phyloP scores from a whole-genome alignment of 1,284 basidiomycete genomes.

The Prillingera fragicola region DNA sequence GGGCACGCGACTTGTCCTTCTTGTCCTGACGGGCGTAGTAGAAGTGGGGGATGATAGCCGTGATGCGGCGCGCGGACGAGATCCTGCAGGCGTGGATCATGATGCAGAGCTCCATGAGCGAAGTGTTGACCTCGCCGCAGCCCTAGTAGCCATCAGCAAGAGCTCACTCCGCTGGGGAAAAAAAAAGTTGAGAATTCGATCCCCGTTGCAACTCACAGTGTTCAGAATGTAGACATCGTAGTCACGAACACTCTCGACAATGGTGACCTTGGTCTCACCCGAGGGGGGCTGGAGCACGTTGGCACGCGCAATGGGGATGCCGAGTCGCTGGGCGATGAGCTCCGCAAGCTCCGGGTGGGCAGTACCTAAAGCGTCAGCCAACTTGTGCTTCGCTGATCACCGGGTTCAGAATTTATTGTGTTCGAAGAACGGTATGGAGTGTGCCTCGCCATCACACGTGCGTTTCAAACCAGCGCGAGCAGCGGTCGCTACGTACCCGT shows the following conservation, averaged over 20 bases:
- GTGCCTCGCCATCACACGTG: not conserved
- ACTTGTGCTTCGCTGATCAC: not conserved
- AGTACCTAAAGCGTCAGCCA: too few species aligned
- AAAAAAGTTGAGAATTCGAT: slow-evolving; percentile 3
- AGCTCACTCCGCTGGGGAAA: slow-evolving; percentile 5
- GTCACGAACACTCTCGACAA: slow-evolving; percentile 92
- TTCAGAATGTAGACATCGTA: slow-evolving; percentile 99
- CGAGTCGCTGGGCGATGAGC: slow-evolving; percentile 84
- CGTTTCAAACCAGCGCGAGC: not conserved
- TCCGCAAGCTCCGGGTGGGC: slow-evolving; percentile 93
- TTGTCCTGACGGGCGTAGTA: slow-evolving; percentile 97
- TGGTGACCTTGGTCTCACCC: slow-evolving; percentile 86
- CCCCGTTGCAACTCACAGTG: slow-evolving; percentile 59
- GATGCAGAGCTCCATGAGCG: slow-evolving; percentile 94
- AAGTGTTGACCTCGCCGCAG: slow-evolving; percentile 63
- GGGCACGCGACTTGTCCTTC: slow-evolving; percentile 98
- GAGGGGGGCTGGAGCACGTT: slow-evolving; percentile 83
- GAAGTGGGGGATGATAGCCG: slow-evolving; percentile 90
- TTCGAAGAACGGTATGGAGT: slow-evolving; percentile 1
- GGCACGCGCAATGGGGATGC: slow-evolving; percentile 74
- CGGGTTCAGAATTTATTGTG: not conserved
- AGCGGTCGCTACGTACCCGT: slow-evolving; percentile 59
- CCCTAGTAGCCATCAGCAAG: slow-evolving; percentile 23
- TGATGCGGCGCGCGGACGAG: slow-evolving; percentile 90
- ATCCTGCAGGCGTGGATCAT: slow-evolving; percentile 99